A percentile compares a stretch with the other conserved stretches of the same genome.
phyloP scores from a whole-genome alignment of 495 filamentous ascomycete species.

The Xylaria venustula region DNA sequence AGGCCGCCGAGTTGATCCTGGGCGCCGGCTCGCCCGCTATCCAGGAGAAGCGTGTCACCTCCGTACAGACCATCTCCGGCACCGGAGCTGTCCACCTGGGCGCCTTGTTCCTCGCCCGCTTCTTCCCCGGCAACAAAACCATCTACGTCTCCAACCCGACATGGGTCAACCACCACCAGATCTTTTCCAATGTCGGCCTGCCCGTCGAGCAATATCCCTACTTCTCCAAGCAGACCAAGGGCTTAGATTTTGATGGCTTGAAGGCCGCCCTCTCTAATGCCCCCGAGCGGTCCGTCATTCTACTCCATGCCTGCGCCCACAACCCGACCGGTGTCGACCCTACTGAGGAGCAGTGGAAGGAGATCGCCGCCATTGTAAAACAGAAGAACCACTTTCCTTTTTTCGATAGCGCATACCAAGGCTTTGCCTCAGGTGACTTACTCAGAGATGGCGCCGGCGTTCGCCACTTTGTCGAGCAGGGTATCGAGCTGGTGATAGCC shows the following conservation, averaged over 20 bases:
- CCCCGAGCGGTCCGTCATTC: constrained; percentile 75
- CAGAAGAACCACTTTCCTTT: constrained; percentile 88
- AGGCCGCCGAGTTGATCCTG: constrained; percentile 86
- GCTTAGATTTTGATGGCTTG: constrained; percentile 91
- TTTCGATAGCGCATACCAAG: constrained; percentile 98
- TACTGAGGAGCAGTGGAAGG: constrained; percentile 88
- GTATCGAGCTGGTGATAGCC: constrained; percentile 92
- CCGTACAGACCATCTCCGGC: constrained; percentile 82
- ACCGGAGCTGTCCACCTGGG: constrained; percentile 90
- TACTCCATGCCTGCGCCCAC: constrained; percentile 96
- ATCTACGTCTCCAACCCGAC: constrained; percentile 92
- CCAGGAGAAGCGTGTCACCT: constrained; percentile 74
- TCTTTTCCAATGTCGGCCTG: constrained; percentile 89
- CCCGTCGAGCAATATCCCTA: constrained; percentile 85
- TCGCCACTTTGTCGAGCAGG: constrained; percentile 88
- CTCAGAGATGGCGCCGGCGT: constrained; percentile 83
- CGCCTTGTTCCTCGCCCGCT: constrained; percentile 78
- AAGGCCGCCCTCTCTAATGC: constrained; percentile 63
- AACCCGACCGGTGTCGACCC: constrained; percentile 98
- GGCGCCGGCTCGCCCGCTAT: constrained; percentile 71
- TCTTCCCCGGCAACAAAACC: constrained; percentile 66
- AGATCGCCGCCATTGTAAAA: constrained; percentile 74
- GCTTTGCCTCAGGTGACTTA: constrained; percentile 92
- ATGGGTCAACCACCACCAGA: constrained; percentile 98
- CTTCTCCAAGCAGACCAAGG: constrained; percentile 81